Base-by-base conservation (phyloP, 192 early-diverging fungal species). In the Lobosporangium transversale region DNA sequence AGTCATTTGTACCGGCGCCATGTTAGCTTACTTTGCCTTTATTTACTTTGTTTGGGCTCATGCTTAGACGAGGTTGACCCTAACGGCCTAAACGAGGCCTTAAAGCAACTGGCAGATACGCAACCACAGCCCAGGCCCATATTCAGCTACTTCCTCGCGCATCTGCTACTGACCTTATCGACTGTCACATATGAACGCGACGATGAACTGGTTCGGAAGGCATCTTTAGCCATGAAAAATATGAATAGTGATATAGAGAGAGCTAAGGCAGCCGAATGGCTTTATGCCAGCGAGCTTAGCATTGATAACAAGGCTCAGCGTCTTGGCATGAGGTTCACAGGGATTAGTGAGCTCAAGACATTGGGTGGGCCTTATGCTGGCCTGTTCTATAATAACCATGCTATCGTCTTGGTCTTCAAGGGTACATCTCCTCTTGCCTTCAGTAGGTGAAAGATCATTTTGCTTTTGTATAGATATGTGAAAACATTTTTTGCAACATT, bases 291-390 rank as follows among this genome's bases (percentile, higher is more conserved):
- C 11, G 84, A 86, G 49, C 14, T 24, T 11, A 37, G 42, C 0
- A 86, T 86, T 31, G 58, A 73, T 4, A 23, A 14, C 1, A 65
- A 79, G 48, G 70, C 70, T 4, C 24, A 57, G 26, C 17, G 52
- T 0, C 73, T 62, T 32, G 62, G 65, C 3, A 44, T 86, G 29
- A 48, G 74, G 1, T 86, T 86, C 47, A 44, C 52, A 36, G 83
- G 83, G 0, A 29, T 86, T 21, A 78, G 83, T 42, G 85, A 86
- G 51, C 54, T 86, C 32, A 86, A 86, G 44, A 64, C 76, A 9
- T 31, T 84, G 1, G 85, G 85, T 2, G 85, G 85, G 3, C 81
- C 81, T 1, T 86, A 73, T 56, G 70, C 76, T 30, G 85, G 85
- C 0, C 70, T 87, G 64, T 87, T 84, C 45, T 76, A 76, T 26